Percentiles rank a stretch among this genome's conserved stretches.
phyloP scores from a whole-genome alignment of 139 green algal genomes.

The Chlorella sp. region DNA sequence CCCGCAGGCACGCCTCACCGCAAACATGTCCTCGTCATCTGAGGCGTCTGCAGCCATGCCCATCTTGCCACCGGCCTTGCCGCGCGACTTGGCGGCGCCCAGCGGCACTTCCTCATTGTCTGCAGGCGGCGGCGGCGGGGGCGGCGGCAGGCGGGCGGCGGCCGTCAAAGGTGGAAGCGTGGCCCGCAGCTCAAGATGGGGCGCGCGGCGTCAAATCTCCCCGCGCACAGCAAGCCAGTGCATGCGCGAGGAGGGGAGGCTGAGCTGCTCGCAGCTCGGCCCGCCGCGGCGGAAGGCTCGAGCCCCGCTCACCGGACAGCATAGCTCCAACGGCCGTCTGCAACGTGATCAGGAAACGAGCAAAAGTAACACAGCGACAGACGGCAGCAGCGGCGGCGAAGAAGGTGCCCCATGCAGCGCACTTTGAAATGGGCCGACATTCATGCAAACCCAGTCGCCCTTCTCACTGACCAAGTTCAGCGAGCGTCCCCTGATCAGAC shows the following conservation, averaged over 20 bases:
- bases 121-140: background rate
- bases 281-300: background rate
- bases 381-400: background rate
- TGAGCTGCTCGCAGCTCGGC: background rate
- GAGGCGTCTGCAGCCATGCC: conserved; percentile 4
- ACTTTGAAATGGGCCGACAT: too few relatives aligned
- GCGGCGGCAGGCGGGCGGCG: background rate
- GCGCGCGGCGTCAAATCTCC: too few relatives aligned
- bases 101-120: background rate
- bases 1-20: background rate
- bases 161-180: background rate
- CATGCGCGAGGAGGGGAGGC: too few relatives aligned
- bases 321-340: background rate
- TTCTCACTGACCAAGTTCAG: too few relatives aligned
- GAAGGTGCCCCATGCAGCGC: background rate
- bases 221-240: too few relatives aligned
- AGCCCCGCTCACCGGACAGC: background rate
- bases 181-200: background rate
- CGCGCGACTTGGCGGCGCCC: background rate
- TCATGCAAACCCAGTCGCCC: too few relatives aligned
- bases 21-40: conserved; percentile 40
- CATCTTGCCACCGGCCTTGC: background rate
- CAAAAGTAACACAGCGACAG: background rate
- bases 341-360: background rate
- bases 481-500: too few relatives aligned